Base-by-base conservation (phyloP, 805 yeast species). In the Candida wancherniae region DNA sequence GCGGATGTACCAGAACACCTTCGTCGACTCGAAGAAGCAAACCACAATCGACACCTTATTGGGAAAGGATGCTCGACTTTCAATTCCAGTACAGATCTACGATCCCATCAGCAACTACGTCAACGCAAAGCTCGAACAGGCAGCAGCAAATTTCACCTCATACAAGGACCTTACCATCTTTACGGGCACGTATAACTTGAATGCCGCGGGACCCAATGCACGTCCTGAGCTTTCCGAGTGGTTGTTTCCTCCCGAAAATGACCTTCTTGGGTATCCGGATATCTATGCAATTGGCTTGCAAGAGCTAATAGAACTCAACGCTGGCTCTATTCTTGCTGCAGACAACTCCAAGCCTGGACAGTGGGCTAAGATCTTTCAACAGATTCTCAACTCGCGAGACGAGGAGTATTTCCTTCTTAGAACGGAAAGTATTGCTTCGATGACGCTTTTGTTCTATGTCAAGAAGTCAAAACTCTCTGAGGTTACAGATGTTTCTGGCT, bases 1-100 rank as follows among this genome's bases (percentile, higher is more conserved):
- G 24, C 71, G 99, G 57, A 78, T 92, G 75, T 92, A 92, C 55
- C 90, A 92, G 53, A 92, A 92, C 60, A 90, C 94, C 42, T 92
- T 92, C 58, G 88, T 86, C 48, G 99, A 92, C 58, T 84, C 84
- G 47, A 80, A 78, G 24, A 84, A 87, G 40, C 99, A 92, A 53
- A 74, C 77, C n/a, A 83, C 87, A 2, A 88, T 88, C 39, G 98
- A 90, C 53, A 67, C 84, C 4, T 58, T 90, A 24, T 67, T 92
- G 19, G 99, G 99, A 2, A 73, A 86, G 39, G 71, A 81, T 27
- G 80, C 82, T 10, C 53, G 56, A 26, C 75, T 77, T 25, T 90
- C 87, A 39, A 45, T 51, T 4, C 72, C 80, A 0, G 97, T 92
- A 3, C 60, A 67, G 26, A 73, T 92, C 15, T 85, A 77, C 50